phyloP scores from a whole-genome alignment of 2,329 filamentous ascomycete genomes.

The Aspergillus fumigatus region DNA sequence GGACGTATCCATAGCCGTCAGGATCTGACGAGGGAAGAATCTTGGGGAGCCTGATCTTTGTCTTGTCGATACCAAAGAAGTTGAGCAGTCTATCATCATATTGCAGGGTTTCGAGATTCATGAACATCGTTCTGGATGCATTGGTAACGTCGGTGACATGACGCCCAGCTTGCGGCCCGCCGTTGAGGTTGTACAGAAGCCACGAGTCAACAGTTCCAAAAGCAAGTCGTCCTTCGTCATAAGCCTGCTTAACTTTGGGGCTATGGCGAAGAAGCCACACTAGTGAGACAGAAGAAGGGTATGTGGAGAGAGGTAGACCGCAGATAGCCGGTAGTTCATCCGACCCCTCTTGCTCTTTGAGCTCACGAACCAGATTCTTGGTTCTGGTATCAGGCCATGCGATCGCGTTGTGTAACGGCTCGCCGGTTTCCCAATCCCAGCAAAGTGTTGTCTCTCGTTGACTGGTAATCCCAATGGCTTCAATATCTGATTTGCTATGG shows the following conservation, averaged over 20 bases:
- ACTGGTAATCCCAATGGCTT: constrained; percentile 78
- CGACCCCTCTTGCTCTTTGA: constrained; percentile 64
- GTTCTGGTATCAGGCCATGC: constrained; percentile 89
- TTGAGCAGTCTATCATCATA: constrained; percentile 73
- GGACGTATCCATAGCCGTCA: constrained; percentile 65
- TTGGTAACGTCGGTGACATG: constrained; percentile 85
- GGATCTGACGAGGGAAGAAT: constrained; percentile 77
- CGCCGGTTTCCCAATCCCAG: constrained; percentile 76
- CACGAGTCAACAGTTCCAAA: constrained; percentile 89
- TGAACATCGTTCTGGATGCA: constrained; percentile 89
- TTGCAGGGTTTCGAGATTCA: constrained; percentile 75
- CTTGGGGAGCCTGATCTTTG: constrained; percentile 70
- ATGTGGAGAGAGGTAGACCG: constrained; percentile 80
- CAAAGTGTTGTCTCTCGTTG: constrained; percentile 84
- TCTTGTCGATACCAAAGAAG: constrained; percentile 72
- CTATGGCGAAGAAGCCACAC: constrained; percentile 75
- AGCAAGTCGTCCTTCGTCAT: constrained; percentile 68
- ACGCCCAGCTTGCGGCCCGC: constrained; percentile 60
- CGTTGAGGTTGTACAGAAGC: constrained; percentile 78
- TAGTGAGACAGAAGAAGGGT: constrained; percentile 80
- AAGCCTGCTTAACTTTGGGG: constrained; percentile 64
- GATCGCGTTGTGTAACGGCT: constrained; percentile 77
- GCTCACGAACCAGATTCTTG: constrained; percentile 67
- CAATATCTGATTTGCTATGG: constrained; percentile 64
- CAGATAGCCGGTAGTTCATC: constrained; percentile 67